Evolutionary conservation across 2,329 filamentous ascomycete genomes (phyloP).

Genomic region (Fusarium metavorans): DNA sequence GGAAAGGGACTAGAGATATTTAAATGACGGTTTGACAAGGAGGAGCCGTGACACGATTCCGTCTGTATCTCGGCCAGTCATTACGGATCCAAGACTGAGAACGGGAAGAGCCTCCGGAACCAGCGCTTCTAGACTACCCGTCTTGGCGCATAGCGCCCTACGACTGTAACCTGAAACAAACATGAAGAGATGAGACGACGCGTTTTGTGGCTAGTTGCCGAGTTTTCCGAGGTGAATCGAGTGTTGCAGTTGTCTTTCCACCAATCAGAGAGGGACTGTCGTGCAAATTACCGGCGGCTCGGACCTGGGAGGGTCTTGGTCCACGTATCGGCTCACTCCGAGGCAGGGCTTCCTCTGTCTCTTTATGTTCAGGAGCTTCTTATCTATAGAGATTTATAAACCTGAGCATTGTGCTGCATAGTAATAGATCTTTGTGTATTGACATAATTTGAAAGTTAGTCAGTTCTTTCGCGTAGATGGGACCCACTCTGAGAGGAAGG

Average conservation of each 20-base stretch:
- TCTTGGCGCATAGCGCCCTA: background rate
- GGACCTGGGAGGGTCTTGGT: background rate
- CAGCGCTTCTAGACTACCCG: background rate
- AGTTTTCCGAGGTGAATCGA: background rate
- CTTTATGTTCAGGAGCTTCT: background rate
- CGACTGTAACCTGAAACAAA: constrained; percentile 3
- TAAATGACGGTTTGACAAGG: background rate
- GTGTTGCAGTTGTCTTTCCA: background rate
- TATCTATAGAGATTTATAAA: background rate
- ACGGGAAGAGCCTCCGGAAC: background rate
- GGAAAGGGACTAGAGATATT: background rate
- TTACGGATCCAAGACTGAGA: background rate
- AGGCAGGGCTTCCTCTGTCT: background rate
- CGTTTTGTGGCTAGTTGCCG: background rate
- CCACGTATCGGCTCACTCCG: background rate
- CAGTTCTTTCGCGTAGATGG: background rate
- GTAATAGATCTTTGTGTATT: background rate
- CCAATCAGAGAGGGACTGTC: background rate
- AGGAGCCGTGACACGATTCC: background rate
- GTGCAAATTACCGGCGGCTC: background rate
- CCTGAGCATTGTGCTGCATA: background rate
- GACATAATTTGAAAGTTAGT: background rate
- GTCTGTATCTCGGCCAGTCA: background rate
- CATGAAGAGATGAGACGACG: background rate
- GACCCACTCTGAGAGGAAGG: too few species aligned